These are phyloP conservation scores for Phytophthora multivora DNA, from an alignment of 352 stramenopile genomes.

Conservation along the genomic window DNA sequence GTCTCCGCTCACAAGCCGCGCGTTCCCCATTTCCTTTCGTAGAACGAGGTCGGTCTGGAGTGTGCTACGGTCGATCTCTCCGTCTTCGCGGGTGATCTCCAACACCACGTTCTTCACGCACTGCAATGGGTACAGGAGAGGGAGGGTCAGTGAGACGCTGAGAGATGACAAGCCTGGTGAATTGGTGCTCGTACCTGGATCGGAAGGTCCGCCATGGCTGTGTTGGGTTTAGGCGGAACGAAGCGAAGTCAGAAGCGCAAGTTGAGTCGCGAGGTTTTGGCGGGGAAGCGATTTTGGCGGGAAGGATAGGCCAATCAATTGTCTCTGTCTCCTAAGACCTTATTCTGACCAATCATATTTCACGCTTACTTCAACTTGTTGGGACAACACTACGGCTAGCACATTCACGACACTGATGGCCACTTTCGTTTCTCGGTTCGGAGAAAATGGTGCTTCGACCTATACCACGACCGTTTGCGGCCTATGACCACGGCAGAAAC, in stretches of 20 bases:
- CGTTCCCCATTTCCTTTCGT: slow-evolving; percentile 84
- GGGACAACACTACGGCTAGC: slow-evolving; percentile 9
- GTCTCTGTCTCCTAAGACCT: not conserved
- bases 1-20: slow-evolving; percentile 75
- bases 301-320: slow-evolving; percentile 37
- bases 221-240: slow-evolving; percentile 10
- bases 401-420: slow-evolving; percentile 5
- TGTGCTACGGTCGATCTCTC: slow-evolving; percentile 35
- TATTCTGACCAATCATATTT: not conserved
- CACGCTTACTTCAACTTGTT: slow-evolving; percentile 32
- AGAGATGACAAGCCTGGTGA: not conserved
- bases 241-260: slow-evolving; percentile 12
- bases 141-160: not conserved
- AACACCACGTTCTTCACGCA: slow-evolving; percentile 62
- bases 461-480: no score
- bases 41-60: slow-evolving; percentile 55
- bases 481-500: slow-evolving; percentile 69
- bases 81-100: slow-evolving; percentile 54
- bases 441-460: no score
- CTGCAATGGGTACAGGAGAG: slow-evolving; percentile 25
- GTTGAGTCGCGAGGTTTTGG: slow-evolving; percentile 22
- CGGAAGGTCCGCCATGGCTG: slow-evolving; percentile 30
- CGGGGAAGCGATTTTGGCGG: slow-evolving; percentile 45
- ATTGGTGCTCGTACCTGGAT: slow-evolving; percentile 26
- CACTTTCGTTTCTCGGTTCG: not conserved